These are phyloP conservation scores for Theileria annulata DNA, from an alignment of 169 alveolate species.

Conservation along the genomic window DNA sequence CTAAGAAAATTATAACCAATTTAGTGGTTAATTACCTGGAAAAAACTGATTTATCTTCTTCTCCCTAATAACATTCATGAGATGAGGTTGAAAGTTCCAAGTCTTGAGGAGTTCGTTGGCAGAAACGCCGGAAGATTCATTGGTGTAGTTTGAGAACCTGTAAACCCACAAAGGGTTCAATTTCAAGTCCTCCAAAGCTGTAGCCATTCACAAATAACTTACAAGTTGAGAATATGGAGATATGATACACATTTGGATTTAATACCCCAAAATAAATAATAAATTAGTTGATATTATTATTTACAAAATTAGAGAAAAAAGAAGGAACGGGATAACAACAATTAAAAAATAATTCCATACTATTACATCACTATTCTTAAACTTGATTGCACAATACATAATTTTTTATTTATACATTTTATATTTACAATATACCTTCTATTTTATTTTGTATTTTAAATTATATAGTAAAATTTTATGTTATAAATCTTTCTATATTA, in stretches of 20 bases:
- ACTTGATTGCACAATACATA: no score
- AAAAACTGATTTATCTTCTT: slow-evolving; percentile 28
- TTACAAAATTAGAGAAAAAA: no score
- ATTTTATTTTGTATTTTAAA: no score
- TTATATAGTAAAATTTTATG: no score
- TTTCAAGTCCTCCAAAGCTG: background rate
- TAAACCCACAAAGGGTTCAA: slow-evolving; percentile 54
- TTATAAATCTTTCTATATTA: no score
- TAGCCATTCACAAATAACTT: background rate
- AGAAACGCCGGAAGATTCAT: slow-evolving; percentile 11
- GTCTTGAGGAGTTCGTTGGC: slow-evolving; percentile 35
- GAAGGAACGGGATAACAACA: no score
- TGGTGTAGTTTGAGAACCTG: slow-evolving; percentile 24
- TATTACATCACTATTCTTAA: no score
- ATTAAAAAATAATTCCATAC: no score
- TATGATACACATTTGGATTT: background rate
- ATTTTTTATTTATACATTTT: no score
- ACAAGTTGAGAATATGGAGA: background rate
- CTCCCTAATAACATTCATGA: slow-evolving; percentile 18
- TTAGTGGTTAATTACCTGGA: slow-evolving; percentile 29
- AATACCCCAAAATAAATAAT: background rate
- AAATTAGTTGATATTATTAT: no score
- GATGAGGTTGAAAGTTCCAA: slow-evolving; percentile 51
- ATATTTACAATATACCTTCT: no score
- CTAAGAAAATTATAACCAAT: slow-evolving; percentile 13